Evolutionary conservation across 1,284 basidiomycete species (phyloP).

Genomic region (Boletellus sp.): DNA sequence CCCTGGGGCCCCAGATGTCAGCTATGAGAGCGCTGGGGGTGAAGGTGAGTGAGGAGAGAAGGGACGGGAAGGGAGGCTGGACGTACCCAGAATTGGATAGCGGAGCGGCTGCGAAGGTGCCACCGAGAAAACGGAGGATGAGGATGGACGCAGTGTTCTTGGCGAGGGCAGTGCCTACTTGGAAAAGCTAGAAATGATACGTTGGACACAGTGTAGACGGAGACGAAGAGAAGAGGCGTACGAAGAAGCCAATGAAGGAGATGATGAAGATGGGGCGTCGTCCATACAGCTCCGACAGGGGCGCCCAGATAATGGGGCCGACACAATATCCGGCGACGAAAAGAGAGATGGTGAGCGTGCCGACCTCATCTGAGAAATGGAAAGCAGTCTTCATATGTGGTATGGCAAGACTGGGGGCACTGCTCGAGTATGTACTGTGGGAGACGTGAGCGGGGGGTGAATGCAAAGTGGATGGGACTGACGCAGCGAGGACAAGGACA

Average conservation of each 20-base stretch:
- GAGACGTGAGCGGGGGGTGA: conserved; percentile 8
- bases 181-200: conserved; percentile 45
- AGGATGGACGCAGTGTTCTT: conserved; percentile 57
- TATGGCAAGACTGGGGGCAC: conserved; percentile 50
- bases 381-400: conserved; percentile 47
- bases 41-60: conserved; percentile 1
- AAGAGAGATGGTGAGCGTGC: conserved; percentile 46
- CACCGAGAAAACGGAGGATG: conserved; percentile 63
- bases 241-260: conserved; percentile 65
- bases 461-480: conserved; percentile 18
- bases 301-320: conserved; percentile 64
- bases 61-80: not conserved
- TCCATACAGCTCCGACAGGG: conserved; percentile 52
- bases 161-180: conserved; percentile 60
- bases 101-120: conserved; percentile 49
- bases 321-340: conserved; percentile 57
- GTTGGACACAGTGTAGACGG: not conserved
- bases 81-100: conserved; percentile 47
- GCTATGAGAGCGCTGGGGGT: conserved; percentile 48
- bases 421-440: conserved; percentile 57
- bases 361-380: conserved; percentile 51
- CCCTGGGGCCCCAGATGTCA: conserved; percentile 65
- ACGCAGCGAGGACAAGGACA: conserved; percentile 67
- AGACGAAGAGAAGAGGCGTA: conserved; percentile 36
- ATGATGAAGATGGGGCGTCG: conserved; percentile 65